Conservation (phyloP, 805 yeast species). For the Nakazawaea peltata region DNA sequence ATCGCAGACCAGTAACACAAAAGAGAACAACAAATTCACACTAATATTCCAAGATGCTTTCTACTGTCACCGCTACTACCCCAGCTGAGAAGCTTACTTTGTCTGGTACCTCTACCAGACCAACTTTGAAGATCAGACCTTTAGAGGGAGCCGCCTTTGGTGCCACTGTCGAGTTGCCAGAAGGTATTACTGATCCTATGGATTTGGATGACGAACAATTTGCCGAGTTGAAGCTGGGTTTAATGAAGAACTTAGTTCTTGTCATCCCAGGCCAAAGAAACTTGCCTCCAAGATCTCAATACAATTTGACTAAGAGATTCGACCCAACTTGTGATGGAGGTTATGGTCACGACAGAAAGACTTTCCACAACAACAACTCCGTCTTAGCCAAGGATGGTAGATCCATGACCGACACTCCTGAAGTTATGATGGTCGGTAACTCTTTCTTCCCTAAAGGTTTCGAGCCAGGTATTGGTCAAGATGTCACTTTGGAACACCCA, state of each 20-base stretch:
- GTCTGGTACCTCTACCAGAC: too few species aligned
- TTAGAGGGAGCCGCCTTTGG: slow-evolving; percentile 53
- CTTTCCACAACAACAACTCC: slow-evolving; percentile 55
- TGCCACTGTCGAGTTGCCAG: slow-evolving; percentile 58
- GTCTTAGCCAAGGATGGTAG: slow-evolving; percentile 76
- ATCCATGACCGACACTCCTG: slow-evolving; percentile 76
- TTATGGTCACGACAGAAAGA: slow-evolving; percentile 78
- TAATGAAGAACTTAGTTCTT: slow-evolving; percentile 61
- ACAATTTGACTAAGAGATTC: slow-evolving; percentile 64
- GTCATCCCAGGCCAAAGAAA: slow-evolving; percentile 68
- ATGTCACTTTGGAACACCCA: slow-evolving; percentile 67
- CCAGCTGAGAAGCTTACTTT: too few species aligned
- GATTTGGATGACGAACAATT: slow-evolving; percentile 60
- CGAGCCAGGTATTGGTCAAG: slow-evolving; percentile 28
- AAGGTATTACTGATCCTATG: slow-evolving; percentile 68
- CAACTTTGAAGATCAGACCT: slow-evolving; percentile 33
- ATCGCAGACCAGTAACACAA: too few species aligned
- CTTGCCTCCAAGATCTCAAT: slow-evolving; percentile 68
- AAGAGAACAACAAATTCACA: too few species aligned
- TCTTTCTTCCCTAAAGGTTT: slow-evolving; percentile 59
- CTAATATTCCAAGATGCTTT: too few species aligned
- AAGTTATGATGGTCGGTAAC: slow-evolving; percentile 85
- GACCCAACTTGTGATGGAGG: slow-evolving; percentile 65
- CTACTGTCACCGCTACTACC: too few species aligned
- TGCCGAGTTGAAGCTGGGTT: slow-evolving; percentile 49